Conservation (phyloP, 768 basidiomycete species). For the Hirschioporus abietinus region DNA sequence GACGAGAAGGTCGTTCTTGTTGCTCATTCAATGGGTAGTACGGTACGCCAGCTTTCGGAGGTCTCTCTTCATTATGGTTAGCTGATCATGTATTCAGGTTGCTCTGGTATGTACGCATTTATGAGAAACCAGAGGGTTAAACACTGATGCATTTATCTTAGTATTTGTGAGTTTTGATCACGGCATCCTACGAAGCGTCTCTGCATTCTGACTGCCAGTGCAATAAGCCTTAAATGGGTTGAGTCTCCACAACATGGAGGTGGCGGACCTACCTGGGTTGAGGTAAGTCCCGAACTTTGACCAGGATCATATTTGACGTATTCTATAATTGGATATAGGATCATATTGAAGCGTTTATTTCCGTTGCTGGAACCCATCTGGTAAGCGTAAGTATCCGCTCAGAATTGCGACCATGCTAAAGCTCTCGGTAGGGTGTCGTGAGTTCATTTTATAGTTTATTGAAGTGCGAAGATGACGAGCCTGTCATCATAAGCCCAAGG, state of each 20-base stretch:
- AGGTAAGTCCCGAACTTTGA: slow-evolving; percentile 41
- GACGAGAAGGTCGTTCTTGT: slow-evolving; percentile 76
- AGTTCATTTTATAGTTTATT: slow-evolving; percentile 19
- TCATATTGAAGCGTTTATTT: slow-evolving; percentile 80
- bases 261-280: slow-evolving; percentile 88
- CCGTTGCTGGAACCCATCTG: slow-evolving; percentile 83
- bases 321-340: slow-evolving; percentile 36
- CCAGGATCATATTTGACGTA: neutral
- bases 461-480: neutral
- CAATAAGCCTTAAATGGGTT: slow-evolving; percentile 91
- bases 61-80: slow-evolving; percentile 3
- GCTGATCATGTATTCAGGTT: slow-evolving; percentile 25
- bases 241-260: slow-evolving; percentile 78
- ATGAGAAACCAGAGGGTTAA: neutral
- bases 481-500: slow-evolving; percentile 62
- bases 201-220: neutral
- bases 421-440: slow-evolving; percentile 60
- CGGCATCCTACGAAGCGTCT: neutral
- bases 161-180: slow-evolving; percentile 71
- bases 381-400: slow-evolving; percentile 33
- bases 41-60: slow-evolving; percentile 38
- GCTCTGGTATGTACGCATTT: slow-evolving; percentile 36
- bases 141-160: slow-evolving; percentile 23
- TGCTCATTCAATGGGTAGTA: slow-evolving; percentile 84
- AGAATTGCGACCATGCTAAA: neutral